Evolutionary conservation across 139 green algal species (phyloP), one percentile per base, ranked within the genome.

Genomic region (Chara braunii): DNA sequence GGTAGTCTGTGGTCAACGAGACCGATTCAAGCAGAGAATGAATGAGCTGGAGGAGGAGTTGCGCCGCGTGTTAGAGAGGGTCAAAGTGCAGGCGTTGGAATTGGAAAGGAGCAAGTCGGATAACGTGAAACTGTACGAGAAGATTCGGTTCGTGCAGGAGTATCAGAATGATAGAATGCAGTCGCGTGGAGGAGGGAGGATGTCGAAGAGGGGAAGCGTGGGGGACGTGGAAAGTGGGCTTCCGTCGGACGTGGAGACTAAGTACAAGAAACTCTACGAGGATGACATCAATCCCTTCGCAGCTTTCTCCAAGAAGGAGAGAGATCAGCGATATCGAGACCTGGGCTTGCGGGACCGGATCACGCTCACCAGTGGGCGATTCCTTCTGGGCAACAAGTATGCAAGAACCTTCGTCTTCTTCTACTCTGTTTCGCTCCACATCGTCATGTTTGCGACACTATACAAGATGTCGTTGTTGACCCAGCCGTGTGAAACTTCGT

Each of bases 41-140:
- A 43, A 68, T 30, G 82, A 95, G 70, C 63, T 95, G 36, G 88
- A 95, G 61, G 80, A 85, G 64, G 64, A 73, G 28, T 26, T 73
- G 64, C 8, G 64, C 2, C 23, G n/a, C 23, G 18, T 30, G 11
- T 51, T 37, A 40, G 64, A 68, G 24, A 68, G 26, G 9, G 29
- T 28, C 11, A 50, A 33, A 5, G 37, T 26, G 29, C 24, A 67
- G 22, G 30, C 8, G 18, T 28, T 43, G 42, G 64, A 74, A 24
- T 2, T 70, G 35, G 64, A 74, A 36, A 40, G 64, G 3, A 68
- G 33, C 23, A 70, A 72, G 8, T 83, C 83, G 0, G 90, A 96
- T 78, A 96, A 96, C 60, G 64, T 96, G n/a, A 85, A 87, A 0
- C 82, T 96, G 1, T 77, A 91, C 26, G 90, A 95, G 78, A 80